Conservation (phyloP, 257 asterid species). For the Lavandula angustifolia region DNA sequence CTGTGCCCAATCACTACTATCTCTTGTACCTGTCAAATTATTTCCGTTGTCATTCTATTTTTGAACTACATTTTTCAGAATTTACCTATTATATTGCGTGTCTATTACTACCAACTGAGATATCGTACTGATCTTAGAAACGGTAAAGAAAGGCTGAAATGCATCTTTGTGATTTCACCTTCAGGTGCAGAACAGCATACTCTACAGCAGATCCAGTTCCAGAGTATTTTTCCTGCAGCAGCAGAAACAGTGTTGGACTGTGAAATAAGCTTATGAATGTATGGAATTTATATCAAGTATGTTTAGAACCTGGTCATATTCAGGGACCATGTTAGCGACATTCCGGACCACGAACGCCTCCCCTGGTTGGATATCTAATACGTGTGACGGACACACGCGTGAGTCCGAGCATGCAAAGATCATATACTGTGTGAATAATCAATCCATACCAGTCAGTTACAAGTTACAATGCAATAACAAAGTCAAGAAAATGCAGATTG, state of each 20-base stretch:
- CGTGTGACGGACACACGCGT: constrained; percentile 88
- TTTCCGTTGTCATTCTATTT: neutral
- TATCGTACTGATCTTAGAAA: neutral
- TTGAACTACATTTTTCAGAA: neutral
- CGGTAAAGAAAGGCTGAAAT: neutral
- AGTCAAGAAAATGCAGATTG: constrained; percentile 4
- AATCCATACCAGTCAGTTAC: neutral
- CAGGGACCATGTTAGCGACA: constrained; percentile 91
- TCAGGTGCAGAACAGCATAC: constrained; percentile 80
- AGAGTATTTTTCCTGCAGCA: constrained; percentile 57
- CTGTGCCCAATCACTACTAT: constrained; percentile 94
- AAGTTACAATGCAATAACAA: neutral
- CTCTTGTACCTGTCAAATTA: constrained; percentile 54
- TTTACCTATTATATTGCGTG: neutral
- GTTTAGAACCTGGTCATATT: constrained; percentile 64
- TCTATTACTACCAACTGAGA: neutral
- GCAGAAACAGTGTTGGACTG: constrained; percentile 15
- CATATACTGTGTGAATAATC: constrained; percentile 60
- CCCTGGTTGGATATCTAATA: constrained; percentile 74
- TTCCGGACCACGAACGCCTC: constrained; percentile 84
- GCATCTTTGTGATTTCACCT: constrained; percentile 45
- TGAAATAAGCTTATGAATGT: constrained; percentile 7
- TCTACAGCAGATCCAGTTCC: constrained; percentile 86
- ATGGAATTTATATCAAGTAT: neutral
- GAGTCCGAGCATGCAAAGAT: constrained; percentile 93